Conservation (phyloP, 495 filamentous ascomycete genomes). For the Neurospora africana region DNA sequence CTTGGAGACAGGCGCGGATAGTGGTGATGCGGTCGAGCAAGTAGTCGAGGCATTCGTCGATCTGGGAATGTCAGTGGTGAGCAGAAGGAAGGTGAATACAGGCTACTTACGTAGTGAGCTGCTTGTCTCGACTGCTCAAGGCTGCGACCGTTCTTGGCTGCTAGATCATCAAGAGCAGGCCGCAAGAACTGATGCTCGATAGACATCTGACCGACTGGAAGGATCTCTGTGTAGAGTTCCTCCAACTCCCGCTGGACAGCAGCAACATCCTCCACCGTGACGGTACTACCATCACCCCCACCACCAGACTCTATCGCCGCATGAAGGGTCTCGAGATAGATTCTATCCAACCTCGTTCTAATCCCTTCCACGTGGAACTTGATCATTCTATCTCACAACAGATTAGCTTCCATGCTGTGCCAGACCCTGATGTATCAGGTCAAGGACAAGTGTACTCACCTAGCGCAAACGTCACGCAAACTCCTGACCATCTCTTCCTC, state of each 20-base stretch:
- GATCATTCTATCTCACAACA: slow-evolving; percentile 22
- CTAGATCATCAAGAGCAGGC: slow-evolving; percentile 38
- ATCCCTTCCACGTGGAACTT: slow-evolving; percentile 38
- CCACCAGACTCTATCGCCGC: slow-evolving; percentile 11
- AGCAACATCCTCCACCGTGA: slow-evolving; percentile 20
- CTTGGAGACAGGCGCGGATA: slow-evolving; percentile 15
- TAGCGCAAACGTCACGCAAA: slow-evolving; percentile 33
- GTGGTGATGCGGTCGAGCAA: slow-evolving; percentile 23
- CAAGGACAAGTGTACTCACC: slow-evolving; percentile 8
- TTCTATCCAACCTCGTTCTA: slow-evolving; percentile 34
- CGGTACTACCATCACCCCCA: not conserved
- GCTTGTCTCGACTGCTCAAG: slow-evolving; percentile 26
- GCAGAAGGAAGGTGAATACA: not conserved
- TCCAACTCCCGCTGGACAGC: slow-evolving; percentile 48
- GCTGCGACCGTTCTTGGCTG: slow-evolving; percentile 25
- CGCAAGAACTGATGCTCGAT: slow-evolving; percentile 49
- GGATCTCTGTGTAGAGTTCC: slow-evolving; percentile 52
- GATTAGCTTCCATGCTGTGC: not conserved
- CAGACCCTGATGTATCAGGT: not conserved
- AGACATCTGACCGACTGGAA: slow-evolving; percentile 52
- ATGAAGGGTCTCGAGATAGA: slow-evolving; percentile 33
- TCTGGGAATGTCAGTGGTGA: slow-evolving; percentile 13
- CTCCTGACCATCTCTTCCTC: slow-evolving; percentile 25
- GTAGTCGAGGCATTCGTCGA: slow-evolving; percentile 28
- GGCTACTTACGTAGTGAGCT: slow-evolving; percentile 28